A percentile compares a stretch with the other conserved stretches of the same genome.
These are phyloP conservation scores for Marsdenia floribunda DNA, from an alignment of 257 asterid genomes.

Conservation along the genomic window DNA sequence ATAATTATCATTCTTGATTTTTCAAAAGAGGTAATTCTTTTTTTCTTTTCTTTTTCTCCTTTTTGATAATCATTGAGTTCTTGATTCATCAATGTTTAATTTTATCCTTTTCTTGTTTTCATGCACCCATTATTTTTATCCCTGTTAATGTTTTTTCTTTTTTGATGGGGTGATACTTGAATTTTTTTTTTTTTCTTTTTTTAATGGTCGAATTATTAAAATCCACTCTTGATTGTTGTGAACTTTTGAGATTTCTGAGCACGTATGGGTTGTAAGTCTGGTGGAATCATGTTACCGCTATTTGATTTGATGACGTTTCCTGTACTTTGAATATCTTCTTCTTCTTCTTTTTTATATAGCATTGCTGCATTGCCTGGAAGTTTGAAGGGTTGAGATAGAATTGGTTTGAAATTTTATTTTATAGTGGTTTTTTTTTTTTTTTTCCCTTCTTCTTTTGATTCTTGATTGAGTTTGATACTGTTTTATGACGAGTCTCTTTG, in stretches of 20 bases:
- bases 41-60: neutral
- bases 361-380: neutral
- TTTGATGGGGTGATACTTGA: neutral
- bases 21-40: constrained; percentile 12
- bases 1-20: constrained; percentile 10
- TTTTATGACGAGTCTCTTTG: neutral
- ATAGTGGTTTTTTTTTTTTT: neutral
- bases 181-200: no score
- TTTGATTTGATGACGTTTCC: neutral
- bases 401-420: neutral
- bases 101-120: neutral
- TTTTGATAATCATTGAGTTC: neutral
- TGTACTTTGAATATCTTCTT: neutral
- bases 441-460: neutral
- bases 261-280: no score
- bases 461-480: neutral
- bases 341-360: neutral
- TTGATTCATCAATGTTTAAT: neutral
- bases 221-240: neutral
- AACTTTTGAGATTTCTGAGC: neutral
- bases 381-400: neutral
- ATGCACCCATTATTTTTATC: neutral
- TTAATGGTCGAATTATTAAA: neutral
- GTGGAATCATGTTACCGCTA: neutral
- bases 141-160: neutral